Evolutionary conservation across 306 rosid genomes (phyloP).

Genomic region (Purshia tridentata): DNA sequence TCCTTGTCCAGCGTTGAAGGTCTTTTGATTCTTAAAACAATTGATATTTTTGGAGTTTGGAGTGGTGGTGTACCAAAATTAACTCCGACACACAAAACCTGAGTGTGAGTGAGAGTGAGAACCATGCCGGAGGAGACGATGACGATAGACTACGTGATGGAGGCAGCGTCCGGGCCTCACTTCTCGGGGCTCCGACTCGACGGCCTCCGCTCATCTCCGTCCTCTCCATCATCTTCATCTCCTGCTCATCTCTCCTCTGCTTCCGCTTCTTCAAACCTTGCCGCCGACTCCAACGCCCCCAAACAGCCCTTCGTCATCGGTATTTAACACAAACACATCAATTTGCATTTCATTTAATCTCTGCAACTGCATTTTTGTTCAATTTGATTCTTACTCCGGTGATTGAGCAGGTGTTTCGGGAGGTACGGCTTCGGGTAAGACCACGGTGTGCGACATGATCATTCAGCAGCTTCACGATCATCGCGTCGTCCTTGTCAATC

Average conservation of each 20-base stretch:
- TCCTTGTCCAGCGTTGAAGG: not conserved
- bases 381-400: not conserved
- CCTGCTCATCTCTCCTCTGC: conserved; percentile 34
- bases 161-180: conserved; percentile 92
- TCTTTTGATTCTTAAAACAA: not conserved
- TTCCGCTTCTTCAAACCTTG: conserved; percentile 25
- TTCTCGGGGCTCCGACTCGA: conserved; percentile 84
- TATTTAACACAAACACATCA: conserved; percentile 8
- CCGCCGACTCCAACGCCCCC: conserved; percentile 51
- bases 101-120: not conserved
- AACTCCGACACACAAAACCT: conserved; percentile 1
- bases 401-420: conserved; percentile 80
- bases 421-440: conserved; percentile 98
- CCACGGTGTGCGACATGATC: conserved; percentile 97
- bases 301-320: conserved; percentile 88
- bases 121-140: conserved; percentile 73
- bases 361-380: not conserved
- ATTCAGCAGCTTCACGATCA: conserved; percentile 99
- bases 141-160: conserved; percentile 78
- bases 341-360: not conserved
- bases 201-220: conserved; percentile 49
- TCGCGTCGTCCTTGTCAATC: conserved; percentile 91
- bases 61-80: not conserved
- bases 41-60: too few species aligned
- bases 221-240: conserved; percentile 47